Evolutionary conservation across 257 asterid species (phyloP).

Genomic region (Solanum megistacrolobum): DNA sequence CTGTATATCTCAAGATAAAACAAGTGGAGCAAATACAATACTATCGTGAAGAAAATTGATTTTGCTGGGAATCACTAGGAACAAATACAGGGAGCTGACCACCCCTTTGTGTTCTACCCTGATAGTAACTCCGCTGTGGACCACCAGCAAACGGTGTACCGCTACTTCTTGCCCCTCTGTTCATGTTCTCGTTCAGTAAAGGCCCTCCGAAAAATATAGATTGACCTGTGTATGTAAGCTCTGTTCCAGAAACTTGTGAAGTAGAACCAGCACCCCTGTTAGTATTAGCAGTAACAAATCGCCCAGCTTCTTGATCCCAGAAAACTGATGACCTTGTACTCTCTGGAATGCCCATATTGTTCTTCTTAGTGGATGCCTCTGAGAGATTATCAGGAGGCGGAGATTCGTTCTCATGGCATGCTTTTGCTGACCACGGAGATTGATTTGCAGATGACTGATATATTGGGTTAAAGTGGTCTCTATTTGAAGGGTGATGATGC

Average conservation of each 20-base stretch:
- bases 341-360: conserved; percentile 23
- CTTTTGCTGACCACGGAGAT: conserved; percentile 41
- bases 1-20: background rate
- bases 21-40: background rate
- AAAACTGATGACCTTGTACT: conserved; percentile 48
- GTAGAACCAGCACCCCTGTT: conserved; percentile 40
- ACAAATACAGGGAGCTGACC: conserved; percentile 94
- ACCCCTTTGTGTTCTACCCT: conserved; percentile 77
- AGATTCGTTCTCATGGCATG: conserved; percentile 18
- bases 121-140: conserved; percentile 47
- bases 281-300: conserved; percentile 46
- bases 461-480: conserved; percentile 59
- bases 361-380: conserved; percentile 25
- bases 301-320: conserved; percentile 86
- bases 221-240: conserved; percentile 77
- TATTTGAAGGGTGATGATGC: conserved; percentile 20
- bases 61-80: conserved; percentile 75
- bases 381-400: background rate
- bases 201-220: conserved; percentile 92
- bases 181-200: conserved; percentile 40
- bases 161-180: conserved; percentile 31
- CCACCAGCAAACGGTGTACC: conserved; percentile 18
- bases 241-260: conserved; percentile 45
- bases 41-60: conserved; percentile 41
- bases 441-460: conserved; percentile 43